Percentiles rank a stretch among this genome's conserved stretches.
Evolutionary conservation across 331 rosid species (phyloP).

Genomic region (Quercus phellos): DNA sequence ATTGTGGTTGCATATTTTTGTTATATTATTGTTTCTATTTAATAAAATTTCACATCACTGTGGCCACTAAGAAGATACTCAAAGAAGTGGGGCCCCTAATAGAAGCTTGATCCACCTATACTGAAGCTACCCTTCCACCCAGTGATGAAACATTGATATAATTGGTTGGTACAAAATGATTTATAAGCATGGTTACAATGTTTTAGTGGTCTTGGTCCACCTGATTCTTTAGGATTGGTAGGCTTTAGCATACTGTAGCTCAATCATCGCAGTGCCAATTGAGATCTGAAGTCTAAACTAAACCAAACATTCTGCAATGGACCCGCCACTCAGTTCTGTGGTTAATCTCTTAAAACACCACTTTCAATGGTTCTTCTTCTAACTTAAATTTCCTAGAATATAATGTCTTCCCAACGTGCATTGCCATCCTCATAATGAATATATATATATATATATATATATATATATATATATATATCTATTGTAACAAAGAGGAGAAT

Average conservation of each 20-base stretch:
- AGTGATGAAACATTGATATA: background rate
- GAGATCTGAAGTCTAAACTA: background rate
- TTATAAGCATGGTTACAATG: background rate
- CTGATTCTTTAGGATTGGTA: background rate
- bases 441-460: no score
- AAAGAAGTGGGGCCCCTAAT: no score
- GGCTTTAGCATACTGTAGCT: background rate
- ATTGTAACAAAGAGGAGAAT: background rate
- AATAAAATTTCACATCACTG: no score
- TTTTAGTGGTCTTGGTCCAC: background rate
- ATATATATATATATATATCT: background rate
- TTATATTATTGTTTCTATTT: no score
- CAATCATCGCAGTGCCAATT: background rate
- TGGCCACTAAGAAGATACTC: no score
- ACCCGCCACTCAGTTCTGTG: conserved; percentile 2
- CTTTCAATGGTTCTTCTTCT: conserved; percentile 18
- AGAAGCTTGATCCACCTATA: no score
- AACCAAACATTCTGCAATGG: background rate
- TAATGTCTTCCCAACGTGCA: conserved; percentile 10
- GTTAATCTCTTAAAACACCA: conserved; percentile 23
- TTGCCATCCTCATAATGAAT: background rate
- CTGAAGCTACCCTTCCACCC: background rate
- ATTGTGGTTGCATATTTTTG: no score
- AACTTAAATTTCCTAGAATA: background rate
- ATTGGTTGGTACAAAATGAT: background rate